Evolutionary conservation across 768 basidiomycete species (phyloP), one percentile per base, ranked within the genome.

Genomic region (Pleurotus platypus): DNA sequence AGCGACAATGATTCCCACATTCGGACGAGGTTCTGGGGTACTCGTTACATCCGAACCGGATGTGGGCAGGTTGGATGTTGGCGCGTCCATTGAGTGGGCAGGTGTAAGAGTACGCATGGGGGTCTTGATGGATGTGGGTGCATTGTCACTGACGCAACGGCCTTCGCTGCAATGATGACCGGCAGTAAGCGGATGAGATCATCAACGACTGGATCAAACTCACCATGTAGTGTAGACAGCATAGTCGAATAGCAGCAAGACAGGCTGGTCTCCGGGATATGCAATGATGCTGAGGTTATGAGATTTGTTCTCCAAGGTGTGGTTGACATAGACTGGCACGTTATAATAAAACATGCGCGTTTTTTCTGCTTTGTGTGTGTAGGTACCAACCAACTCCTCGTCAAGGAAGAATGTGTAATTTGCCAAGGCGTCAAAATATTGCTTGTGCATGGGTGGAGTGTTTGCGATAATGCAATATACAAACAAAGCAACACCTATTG

Each of bases 391-490:
- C 18, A 20, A 11, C 13, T n/a, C 51, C 38, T n/a, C 51, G 8
- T 53, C 51, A 8, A 53, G n/a, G 11, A 18, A 2, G 15, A 53
- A 53, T 2, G 15, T 49, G 4, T 27, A 49, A 20, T 35, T 49
- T 11, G 49, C 49, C 1, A 49, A 27, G 15, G 49, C 35, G 49
- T 20, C 20, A 20, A 20, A 20, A 20, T 20, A 20, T 20, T 20
- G 20, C 20, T 20, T 20, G 20, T 20, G 20, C 20, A 20, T 8
- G 7, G 30, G 30, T 4, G 27, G 49, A 13, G 18, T 24, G 38
- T 53, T 53, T 35, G 51, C 37, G 4, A 53, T 16, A 2, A 53
- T 53, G 8, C 51, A 53, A 37, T 53, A 53, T 9, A 53, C 51
- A 9, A 39, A 53, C 13, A 53, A 9, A 9, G 37, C 37, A 39